These are phyloP conservation scores for Stephania cephalantha DNA, from an alignment of 164 flowering plant species.

Conservation along the genomic window DNA sequence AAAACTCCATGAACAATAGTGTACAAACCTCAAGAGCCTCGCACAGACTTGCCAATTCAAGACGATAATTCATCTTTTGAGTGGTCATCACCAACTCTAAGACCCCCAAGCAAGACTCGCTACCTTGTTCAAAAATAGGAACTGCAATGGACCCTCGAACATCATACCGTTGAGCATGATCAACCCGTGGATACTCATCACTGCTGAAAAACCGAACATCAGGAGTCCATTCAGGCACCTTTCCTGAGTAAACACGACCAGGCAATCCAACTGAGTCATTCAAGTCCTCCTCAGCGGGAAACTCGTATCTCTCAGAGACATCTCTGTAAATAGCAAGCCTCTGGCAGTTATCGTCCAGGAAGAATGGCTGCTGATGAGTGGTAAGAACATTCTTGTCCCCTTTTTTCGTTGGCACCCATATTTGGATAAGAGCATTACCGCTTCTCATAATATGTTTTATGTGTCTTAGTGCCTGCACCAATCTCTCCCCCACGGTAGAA, in stretches of 20 bases:
- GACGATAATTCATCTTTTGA: constrained; percentile 44
- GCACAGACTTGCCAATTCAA: constrained; percentile 78
- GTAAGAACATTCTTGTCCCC: constrained; percentile 50
- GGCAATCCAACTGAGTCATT: constrained; percentile 58
- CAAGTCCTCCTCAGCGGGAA: constrained; percentile 56
- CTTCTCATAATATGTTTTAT: constrained; percentile 38
- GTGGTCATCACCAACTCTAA: constrained; percentile 70
- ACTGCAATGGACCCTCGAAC: constrained; percentile 84
- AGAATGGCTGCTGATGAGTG: constrained; percentile 55
- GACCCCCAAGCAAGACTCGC: constrained; percentile 72
- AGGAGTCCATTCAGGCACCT: constrained; percentile 92
- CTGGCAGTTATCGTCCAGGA: constrained; percentile 31
- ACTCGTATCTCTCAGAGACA: constrained; percentile 53
- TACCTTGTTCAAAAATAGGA: constrained; percentile 77
- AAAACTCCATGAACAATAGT: not conserved
- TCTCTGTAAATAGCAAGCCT: constrained; percentile 54
- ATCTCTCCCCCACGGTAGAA: constrained; percentile 52
- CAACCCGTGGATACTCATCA: constrained; percentile 68
- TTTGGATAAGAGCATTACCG: constrained; percentile 60
- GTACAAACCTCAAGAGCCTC: constrained; percentile 71
- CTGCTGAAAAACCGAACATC: constrained; percentile 66
- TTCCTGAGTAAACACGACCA: constrained; percentile 63
- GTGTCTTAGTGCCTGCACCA: constrained; percentile 43
- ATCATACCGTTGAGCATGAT: constrained; percentile 49
- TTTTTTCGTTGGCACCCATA: constrained; percentile 72